Base-by-base conservation (phyloP, 1,284 basidiomycete genomes). In the Rhodotorula mucilaginosa region DNA sequence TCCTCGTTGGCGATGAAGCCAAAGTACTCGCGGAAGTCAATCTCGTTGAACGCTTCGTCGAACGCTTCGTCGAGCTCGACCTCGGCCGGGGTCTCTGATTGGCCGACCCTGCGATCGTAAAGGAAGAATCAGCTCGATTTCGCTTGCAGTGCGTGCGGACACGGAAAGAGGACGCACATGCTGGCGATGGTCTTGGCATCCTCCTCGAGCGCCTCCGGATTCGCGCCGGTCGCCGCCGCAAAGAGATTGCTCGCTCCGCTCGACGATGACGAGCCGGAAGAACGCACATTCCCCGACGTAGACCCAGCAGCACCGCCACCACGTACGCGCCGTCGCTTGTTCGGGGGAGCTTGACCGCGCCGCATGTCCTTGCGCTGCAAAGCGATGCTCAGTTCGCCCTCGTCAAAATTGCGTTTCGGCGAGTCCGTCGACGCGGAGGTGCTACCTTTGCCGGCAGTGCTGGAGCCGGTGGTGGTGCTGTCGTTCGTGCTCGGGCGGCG, bases 1-100 rank as follows among this genome's bases (percentile, higher is more conserved):
- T 96, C 88, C 75, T 91, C 88, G 0, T 91, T 88, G 4, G 86
- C 82, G 34, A 98, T 81, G 19, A 99, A 81, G 0, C 95, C 95
- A 76, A 93, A 99, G 76, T 89, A 85, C 13, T 85, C 83, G 74
- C 95, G 89, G 78, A 91, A 93, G 64, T 91, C 88, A 19, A 58
- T 58, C 49, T 67, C 67, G 68, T 79, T 78, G 58, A 79, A 79
- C n/a, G 26, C 49, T 52, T 65, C 69, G 18, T 71, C 63, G 46
- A n/a, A 44, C 21, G 51, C 19, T 26, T 57, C 47, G 29, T 49
- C 62, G 44, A 51, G 56, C 67, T 71, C 46, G 57, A 61, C 5
- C 48, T 34, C 21, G 47, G 64, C 44, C 16, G 62, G 66, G 12
- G 68, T 39, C 3, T 49, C 54, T 6, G n/a, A 31, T 7, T 56